Evolutionary conservation across 257 asterid species (phyloP), one percentile per base, ranked within the genome.

Genomic region (Gentiana dahurica): DNA sequence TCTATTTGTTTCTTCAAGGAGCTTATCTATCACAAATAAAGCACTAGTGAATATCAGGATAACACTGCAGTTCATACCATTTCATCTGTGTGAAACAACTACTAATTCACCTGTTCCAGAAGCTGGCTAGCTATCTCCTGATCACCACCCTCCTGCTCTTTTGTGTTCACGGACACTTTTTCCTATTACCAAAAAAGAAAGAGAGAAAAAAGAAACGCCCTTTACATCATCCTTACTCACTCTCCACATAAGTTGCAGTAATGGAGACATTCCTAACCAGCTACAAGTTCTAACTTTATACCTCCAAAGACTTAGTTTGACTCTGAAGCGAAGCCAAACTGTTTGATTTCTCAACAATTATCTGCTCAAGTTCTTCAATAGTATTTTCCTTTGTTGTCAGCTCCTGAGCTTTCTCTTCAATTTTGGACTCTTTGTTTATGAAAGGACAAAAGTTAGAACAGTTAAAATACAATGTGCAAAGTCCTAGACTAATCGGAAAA

Each of bases 1-100:
- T 73, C 78, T 65, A 73, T 63, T 41, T 75, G 80, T 62, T 62
- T 68, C 64, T 59, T 71, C 36, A 80, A 67, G 58, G 58, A 68
- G 67, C 59, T 62, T 51, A 73, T 64, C 86, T 80, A 65, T 57
- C 52, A 13, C 39, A 58, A 37, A 50, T 32, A 62, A 9, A 67
- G 46, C 35, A 59, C 49, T 50, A 55, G 24, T 41, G 9, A 41
- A 41, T 2, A 10, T 5, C 6, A 41, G 5, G 9, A 48, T 24
- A 32, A 55, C 12, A 38, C 34, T 34, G 43, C 2, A 13, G 8
- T 11, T 35, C n/a, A 37, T 12, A 45, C 32, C 35, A 46, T 61
- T 15, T 57, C 49, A 60, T 12, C 11, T 12, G 33, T 51, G 24
- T 6, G 36, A 12, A n/a, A 13, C 54, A 44, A 55, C 55, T 15